Evolutionary conservation across 768 basidiomycete species (phyloP).

Genomic region (Pleurotus giganteus): DNA sequence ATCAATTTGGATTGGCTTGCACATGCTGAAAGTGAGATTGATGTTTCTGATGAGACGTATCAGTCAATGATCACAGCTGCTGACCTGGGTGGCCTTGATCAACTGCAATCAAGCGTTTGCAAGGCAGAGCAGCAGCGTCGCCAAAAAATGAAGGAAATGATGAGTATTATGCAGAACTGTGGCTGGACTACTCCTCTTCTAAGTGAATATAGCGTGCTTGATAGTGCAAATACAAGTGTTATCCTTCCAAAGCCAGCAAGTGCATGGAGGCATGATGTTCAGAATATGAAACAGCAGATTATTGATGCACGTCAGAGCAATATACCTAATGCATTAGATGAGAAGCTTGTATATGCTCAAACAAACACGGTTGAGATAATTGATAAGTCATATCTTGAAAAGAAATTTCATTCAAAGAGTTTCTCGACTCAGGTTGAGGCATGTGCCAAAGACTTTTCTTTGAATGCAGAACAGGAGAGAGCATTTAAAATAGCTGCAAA

Average conservation of each 20-base stretch:
- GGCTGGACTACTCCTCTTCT: slow-evolving; percentile 1
- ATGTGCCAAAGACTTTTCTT: slow-evolving; percentile 8
- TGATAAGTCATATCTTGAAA: slow-evolving; percentile 23
- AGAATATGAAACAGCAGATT: no score
- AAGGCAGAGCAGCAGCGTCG: no score
- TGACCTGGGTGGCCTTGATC: no score
- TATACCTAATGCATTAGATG: no score
- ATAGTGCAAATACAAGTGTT: no score
- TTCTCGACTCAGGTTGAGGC: neutral
- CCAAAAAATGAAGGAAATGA: slow-evolving; percentile 1
- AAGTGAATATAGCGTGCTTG: neutral
- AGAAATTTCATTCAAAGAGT: neutral
- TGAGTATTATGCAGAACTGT: neutral
- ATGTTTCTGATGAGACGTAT: no score
- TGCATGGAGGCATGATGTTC: slow-evolving; percentile 11
- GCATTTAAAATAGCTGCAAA: slow-evolving; percentile 30
- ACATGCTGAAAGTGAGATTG: no score
- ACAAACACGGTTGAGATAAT: slow-evolving; percentile 19
- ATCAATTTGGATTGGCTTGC: no score
- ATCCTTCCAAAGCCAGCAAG: slow-evolving; percentile 5
- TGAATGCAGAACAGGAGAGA: slow-evolving; percentile 29
- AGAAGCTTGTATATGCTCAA: no score
- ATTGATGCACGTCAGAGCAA: no score
- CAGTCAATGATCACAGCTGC: no score
- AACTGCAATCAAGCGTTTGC: no score